Evolutionary conservation across 345 rosid genomes (phyloP), one percentile per base, ranked within the genome.

Genomic region (Streptanthus diversifolius): DNA sequence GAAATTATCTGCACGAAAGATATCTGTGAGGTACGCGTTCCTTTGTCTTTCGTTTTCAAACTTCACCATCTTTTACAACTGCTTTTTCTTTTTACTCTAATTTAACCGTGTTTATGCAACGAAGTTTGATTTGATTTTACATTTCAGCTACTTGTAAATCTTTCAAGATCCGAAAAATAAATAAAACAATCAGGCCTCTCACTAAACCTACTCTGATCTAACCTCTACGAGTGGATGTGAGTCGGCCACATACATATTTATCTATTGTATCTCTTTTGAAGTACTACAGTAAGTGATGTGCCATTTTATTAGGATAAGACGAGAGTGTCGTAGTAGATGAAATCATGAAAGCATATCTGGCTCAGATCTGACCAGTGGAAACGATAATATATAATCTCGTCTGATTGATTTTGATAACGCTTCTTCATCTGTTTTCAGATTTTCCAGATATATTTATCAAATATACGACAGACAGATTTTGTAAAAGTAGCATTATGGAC

Each of bases 1-100:
- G 35, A 56, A 57, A 65, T 73, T 18, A 73, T 65, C 77, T 57
- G 25, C 77, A 64, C 65, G 24, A 64, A 17, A 17, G 25, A 65
- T 55, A 35, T 36, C 47, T 47, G 22, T 65, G 71, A 44, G 71
- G 64, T 54, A 21, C 8, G 19, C 63, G 22, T 65, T 72, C 57
- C 47, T 63, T 41, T 22, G 70, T 72, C 29, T 41, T n/a, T 72
- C 64, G 15, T 72, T 63, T 43, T 54, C 70, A 41, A 40, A 72
- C 53, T 52, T 62, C 52, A 61, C 63, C 52, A 49, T 61, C 25
- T 71, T 15, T 60, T 48, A 55, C 54, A 8, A 3, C 44, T 45
- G 15, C 29, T 61, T 51, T 37, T 39, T 54, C 17, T 8, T 13
- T 36, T 47, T 5, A 37, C 36, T 8, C 7, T 14, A 5, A 22